Conservation (phyloP, 305 asterid species). For the Rubia tinctorum region DNA sequence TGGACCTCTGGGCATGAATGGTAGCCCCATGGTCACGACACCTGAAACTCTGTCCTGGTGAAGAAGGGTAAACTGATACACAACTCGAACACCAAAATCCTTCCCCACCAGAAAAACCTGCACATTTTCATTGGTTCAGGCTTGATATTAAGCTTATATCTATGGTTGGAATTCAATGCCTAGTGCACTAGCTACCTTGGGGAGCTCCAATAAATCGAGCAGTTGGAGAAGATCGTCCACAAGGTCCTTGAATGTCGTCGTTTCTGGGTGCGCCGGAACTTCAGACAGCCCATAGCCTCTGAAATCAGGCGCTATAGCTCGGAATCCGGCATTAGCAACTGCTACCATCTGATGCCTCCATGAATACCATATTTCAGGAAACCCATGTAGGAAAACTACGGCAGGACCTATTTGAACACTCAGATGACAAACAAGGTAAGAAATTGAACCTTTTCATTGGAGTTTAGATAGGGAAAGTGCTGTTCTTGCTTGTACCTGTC, state of each 20-base stretch:
- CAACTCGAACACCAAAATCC: constrained; percentile 41
- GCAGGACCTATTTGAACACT: constrained; percentile 1
- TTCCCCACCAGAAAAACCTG: constrained; percentile 46
- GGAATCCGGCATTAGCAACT: constrained; percentile 37
- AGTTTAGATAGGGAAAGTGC: background rate
- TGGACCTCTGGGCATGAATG: constrained; percentile 27
- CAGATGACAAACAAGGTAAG: background rate
- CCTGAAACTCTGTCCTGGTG: constrained; percentile 47
- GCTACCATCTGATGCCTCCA: constrained; percentile 56
- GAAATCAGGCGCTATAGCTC: constrained; percentile 45
- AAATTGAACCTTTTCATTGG: background rate
- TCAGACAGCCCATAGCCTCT: constrained; percentile 58
- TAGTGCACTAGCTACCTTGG: constrained; percentile 23
- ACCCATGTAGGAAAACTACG: constrained; percentile 53
- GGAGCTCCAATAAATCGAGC: constrained; percentile 32
- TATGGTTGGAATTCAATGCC: too few species aligned
- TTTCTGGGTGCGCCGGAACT: constrained; percentile 31
- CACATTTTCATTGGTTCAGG: background rate
- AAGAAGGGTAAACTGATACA: constrained; percentile 39
- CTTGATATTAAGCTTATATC: background rate
- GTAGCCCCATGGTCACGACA: constrained; percentile 40
- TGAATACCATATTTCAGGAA: constrained; percentile 61
- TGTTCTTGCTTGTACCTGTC: constrained; percentile 21
- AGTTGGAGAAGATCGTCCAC: constrained; percentile 33
- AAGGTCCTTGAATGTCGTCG: constrained; percentile 39